phyloP scores from a whole-genome alignment of 2,329 filamentous ascomycete species.

The Alternaria brassicae region DNA sequence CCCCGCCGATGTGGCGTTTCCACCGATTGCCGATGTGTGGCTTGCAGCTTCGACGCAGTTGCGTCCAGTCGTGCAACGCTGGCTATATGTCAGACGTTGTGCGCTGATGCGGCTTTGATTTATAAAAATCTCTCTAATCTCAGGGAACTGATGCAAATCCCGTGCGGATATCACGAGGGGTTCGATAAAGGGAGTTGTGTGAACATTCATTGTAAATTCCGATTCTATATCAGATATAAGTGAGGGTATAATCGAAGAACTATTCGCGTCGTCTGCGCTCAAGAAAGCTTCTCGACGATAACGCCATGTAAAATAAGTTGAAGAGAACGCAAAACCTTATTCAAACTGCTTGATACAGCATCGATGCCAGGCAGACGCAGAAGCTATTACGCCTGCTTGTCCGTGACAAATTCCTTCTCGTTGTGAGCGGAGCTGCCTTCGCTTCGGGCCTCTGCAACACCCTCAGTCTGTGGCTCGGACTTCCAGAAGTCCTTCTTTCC shows the following conservation, averaged over 20 bases:
- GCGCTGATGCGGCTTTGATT: neutral
- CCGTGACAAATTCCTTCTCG: conserved; percentile 34
- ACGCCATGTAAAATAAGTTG: conserved; percentile 4
- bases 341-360: neutral
- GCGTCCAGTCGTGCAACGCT: neutral
- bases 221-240: conserved; percentile 4
- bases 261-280: neutral
- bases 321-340: neutral
- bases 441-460: conserved; percentile 35
- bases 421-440: conserved; percentile 36
- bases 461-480: conserved; percentile 34
- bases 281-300: neutral
- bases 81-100: neutral
- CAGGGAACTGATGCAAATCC: fast-evolving
- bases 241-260: conserved; percentile 20
- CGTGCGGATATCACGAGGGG: neutral
- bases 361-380: conserved; percentile 9
- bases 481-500: conserved; percentile 80
- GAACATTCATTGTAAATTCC: neutral
- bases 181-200: neutral
- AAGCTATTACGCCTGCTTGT: conserved; percentile 32
- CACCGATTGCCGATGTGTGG: conserved; percentile 14
- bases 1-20: neutral
- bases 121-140: neutral
- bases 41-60: neutral